A percentile compares a stretch with the other conserved stretches of the same genome.
These are phyloP conservation scores for Obelidium mucronatum DNA, from an alignment of 192 early-diverging fungal species.

Conservation along the genomic window DNA sequence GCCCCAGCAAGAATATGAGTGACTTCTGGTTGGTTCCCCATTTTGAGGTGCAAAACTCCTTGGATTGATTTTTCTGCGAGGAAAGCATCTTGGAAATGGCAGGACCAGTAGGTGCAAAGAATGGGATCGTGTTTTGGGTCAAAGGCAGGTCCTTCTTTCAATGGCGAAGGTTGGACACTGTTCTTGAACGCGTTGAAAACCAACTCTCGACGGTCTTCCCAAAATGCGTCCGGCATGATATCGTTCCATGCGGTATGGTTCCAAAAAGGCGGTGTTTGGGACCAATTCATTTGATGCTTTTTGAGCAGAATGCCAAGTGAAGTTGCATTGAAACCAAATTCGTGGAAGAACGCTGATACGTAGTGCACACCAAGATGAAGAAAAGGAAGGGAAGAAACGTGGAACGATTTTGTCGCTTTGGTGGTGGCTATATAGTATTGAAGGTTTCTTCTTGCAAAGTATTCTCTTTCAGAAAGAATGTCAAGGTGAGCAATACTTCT, in stretches of 20 bases:
- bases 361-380: not conserved
- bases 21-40: not conserved
- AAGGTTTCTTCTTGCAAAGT: not conserved
- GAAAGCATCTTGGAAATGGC: not conserved
- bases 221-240: not conserved
- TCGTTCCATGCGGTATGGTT: not conserved
- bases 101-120: not conserved
- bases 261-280: not conserved
- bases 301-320: not conserved
- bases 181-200: not conserved
- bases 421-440: not conserved
- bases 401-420: not conserved
- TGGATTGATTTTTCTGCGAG: not conserved
- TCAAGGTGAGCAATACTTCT: not conserved
- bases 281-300: not conserved
- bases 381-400: not conserved
- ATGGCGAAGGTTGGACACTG: no score
- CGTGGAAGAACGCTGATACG: not conserved
- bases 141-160: no score
- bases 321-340: not conserved
- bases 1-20: not conserved
- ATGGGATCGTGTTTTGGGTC: not conserved
- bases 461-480: not conserved
- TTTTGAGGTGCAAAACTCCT: not conserved
- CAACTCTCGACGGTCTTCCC: not conserved